Evolutionary conservation across 306 rosid species (phyloP).

Genomic region (Cicer pinnatifidum): DNA sequence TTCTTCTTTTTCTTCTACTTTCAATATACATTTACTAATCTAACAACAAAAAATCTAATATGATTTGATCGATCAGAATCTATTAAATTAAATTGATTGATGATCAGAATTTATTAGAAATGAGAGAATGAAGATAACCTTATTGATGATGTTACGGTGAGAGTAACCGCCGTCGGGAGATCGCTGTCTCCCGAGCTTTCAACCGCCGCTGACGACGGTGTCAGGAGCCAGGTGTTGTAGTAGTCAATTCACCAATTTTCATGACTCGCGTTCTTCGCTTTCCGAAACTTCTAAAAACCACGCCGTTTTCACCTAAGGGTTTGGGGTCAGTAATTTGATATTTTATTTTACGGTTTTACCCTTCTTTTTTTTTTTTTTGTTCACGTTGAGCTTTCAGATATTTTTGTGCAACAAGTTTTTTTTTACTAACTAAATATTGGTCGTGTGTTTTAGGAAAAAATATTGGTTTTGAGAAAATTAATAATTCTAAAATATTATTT

Average conservation of each 20-base stretch:
- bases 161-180: background rate
- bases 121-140: constrained; percentile 8
- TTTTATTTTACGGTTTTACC: background rate
- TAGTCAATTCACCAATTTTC: constrained; percentile 37
- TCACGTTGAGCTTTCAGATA: background rate
- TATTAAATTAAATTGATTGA: background rate
- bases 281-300: constrained; percentile 12
- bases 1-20: constrained; percentile 1
- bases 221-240: background rate
- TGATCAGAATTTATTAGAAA: background rate
- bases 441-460: too few relatives aligned
- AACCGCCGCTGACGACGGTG: constrained; percentile 35
- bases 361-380: background rate
- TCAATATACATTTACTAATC: constrained; percentile 41
- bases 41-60: constrained; percentile 17
- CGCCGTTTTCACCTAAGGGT: constrained; percentile 15
- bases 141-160: background rate
- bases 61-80: background rate
- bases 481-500: too few relatives aligned
- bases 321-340: too few relatives aligned
- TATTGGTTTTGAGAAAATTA: too few relatives aligned
- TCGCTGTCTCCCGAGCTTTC: constrained; percentile 13
- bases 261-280: background rate
- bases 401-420: too few relatives aligned
- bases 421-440: too few relatives aligned